phyloP scores from a whole-genome alignment of 352 stramenopile genomes.

The Phytophthora hibernalis region DNA sequence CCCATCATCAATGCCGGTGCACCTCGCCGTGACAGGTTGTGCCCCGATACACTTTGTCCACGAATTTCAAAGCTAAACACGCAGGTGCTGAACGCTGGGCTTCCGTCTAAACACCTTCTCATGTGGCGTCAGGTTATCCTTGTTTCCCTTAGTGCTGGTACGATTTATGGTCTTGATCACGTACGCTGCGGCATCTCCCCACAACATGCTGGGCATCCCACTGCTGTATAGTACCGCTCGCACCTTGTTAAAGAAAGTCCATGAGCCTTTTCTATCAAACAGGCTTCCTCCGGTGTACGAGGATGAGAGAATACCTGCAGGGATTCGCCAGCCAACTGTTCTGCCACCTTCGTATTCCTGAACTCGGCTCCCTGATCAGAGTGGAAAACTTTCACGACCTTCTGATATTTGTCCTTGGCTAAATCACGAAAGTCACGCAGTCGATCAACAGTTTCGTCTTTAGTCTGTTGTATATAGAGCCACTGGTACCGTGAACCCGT shows the following conservation, averaged over 20 bases:
- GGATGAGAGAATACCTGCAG: too few relatives aligned
- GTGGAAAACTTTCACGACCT: constrained; percentile 2
- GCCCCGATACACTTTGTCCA: too few relatives aligned
- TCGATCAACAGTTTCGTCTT: constrained; percentile 14
- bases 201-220: constrained; percentile 5
- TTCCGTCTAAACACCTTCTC: constrained; percentile 11
- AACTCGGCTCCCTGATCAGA: constrained; percentile 11
- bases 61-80: constrained; percentile 7
- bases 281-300: too few relatives aligned
- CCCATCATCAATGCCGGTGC: constrained; percentile 3
- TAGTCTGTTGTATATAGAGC: constrained; percentile 10
- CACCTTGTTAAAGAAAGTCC: constrained; percentile 6
- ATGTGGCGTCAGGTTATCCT: constrained; percentile 7
- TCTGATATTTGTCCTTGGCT: background rate
- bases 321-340: background rate
- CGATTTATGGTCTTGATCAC: constrained; percentile 10
- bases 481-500: constrained; percentile 19
- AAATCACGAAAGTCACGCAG: background rate
- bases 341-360: background rate
- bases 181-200: constrained; percentile 13
- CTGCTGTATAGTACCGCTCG: constrained; percentile 10
- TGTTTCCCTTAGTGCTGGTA: constrained; percentile 14
- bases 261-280: too few relatives aligned
- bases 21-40: constrained; percentile 15
- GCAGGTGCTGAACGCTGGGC: constrained; percentile 4